Evolutionary conservation across 176 grass and related monocot genomes (phyloP).

Genomic region (Musa schizocarpa): DNA sequence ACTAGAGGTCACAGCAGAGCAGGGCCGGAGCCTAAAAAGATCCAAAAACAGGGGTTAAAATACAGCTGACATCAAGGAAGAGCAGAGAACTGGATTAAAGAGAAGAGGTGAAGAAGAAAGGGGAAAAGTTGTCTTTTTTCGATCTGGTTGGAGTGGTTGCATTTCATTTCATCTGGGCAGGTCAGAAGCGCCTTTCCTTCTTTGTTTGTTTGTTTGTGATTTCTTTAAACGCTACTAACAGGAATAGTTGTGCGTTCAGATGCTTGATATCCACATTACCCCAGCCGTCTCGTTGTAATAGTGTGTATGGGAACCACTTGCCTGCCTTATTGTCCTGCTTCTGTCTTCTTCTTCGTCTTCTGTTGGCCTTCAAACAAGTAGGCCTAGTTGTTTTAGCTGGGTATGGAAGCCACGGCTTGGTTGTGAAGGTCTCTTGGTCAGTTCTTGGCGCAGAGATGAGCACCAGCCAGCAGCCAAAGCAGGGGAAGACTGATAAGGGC

Average conservation of each 20-base stretch:
- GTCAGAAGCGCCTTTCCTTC: neutral
- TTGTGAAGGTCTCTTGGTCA: neutral
- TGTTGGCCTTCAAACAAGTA: neutral
- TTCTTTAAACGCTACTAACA: slow-evolving; percentile 3
- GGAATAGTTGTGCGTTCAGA: neutral
- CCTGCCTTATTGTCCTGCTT: neutral
- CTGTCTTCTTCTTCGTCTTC: neutral
- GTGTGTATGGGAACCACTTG: neutral
- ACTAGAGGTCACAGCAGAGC: too few relatives aligned
- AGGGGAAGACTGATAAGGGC: slow-evolving; percentile 55
- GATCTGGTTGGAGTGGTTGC: neutral
- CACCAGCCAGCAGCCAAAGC: slow-evolving; percentile 44
- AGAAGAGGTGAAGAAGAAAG: neutral
- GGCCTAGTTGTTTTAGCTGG: neutral
- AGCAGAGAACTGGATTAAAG: neutral
- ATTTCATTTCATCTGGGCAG: neutral
- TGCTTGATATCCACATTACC: too few relatives aligned
- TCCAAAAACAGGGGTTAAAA: too few relatives aligned
- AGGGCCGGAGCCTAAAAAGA: too few relatives aligned
- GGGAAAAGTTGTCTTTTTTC: neutral
- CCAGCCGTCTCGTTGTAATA: neutral
- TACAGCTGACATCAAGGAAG: neutral
- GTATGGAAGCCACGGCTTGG: neutral
- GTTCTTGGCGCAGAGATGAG: slow-evolving; percentile 15
- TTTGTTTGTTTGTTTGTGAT: neutral